These are phyloP conservation scores for Talaromyces liani DNA, from an alignment of 495 filamentous ascomycete genomes.

Conservation along the genomic window DNA sequence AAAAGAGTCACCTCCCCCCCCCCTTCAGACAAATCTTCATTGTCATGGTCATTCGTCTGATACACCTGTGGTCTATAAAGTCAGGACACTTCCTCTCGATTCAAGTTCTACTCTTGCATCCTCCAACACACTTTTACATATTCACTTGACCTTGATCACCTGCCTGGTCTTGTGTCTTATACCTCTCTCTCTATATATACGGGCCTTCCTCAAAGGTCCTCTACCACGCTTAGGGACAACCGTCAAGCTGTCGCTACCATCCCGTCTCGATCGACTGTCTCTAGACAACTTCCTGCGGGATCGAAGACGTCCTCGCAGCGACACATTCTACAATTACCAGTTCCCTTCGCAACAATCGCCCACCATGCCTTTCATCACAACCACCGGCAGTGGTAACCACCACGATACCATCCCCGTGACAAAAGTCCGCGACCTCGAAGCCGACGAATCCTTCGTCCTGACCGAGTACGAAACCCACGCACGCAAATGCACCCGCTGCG, in stretches of 20 bases:
- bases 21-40: neutral
- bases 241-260: slow-evolving; percentile 9
- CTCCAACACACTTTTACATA: neutral
- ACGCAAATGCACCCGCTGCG: slow-evolving; percentile 36
- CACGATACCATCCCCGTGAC: slow-evolving; percentile 13
- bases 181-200: neutral
- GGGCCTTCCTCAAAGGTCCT: neutral
- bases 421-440: slow-evolving; percentile 20
- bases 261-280: neutral
- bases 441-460: slow-evolving; percentile 25
- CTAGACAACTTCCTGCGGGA: neutral
- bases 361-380: slow-evolving; percentile 9
- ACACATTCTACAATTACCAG: slow-evolving; percentile 7
- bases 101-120: neutral
- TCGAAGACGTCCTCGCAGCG: slow-evolving; percentile 5
- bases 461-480: slow-evolving; percentile 23
- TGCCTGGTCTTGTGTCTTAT: neutral
- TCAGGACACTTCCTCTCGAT: neutral
- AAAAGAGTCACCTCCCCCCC: neutral
- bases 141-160: neutral
- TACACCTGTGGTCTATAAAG: neutral
- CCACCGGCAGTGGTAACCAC: neutral
- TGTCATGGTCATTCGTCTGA: neutral
- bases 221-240: neutral
- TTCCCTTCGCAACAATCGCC: slow-evolving; percentile 1